Base-by-base conservation (phyloP, 1,139 yeast genomes). In the Spencermartinsiella ligniputridi region DNA sequence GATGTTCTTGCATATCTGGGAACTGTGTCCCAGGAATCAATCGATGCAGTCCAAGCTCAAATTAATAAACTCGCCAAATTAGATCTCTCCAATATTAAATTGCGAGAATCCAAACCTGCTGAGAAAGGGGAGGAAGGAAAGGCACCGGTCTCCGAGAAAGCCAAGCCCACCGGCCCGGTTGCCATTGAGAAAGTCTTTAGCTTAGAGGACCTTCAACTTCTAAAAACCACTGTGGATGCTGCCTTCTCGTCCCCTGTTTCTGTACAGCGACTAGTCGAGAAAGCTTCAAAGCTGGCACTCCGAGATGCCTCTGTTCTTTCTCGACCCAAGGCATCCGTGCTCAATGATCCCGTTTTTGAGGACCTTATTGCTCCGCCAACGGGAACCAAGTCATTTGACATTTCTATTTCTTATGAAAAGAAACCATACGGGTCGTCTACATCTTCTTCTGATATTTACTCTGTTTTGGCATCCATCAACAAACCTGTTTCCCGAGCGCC, bases 1-100 rank as follows among this genome's bases (percentile, higher is more conserved):
- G 98, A 92, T 63, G 88, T 90, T 1, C 74, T 90, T 54, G 94
- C 95, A 1, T 81, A 78, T 61, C 63, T 90, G 46, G 97, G 97
- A 21, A 64, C 76, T 51, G 85, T 90, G 47, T 65, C 84, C 13
- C 58, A 69, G 40, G 79, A 75, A 5, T 68, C 81, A 11, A 78
- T 82, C 22, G 62, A 66, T 17, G 62, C 67, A 19, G 71, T 90
- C 46, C 71, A 86, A 8, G 67, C 76, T 35, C 81, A 71, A 59
- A 67, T 90, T 54, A 70, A 76, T 47, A 68, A 74, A 41, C 75
- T 76, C 52, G 75, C 79, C 52, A 85, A 81, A 56, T 71, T 90
- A 52, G 97, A 92, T 62, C 72, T 92, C 47, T 76, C 88, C 35
- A 79, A 84, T 63, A 80, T 90, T 57, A 57, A 35, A 61, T 61